Conservation (phyloP, 2,329 filamentous ascomycete species). For the Claviceps sp. region DNA sequence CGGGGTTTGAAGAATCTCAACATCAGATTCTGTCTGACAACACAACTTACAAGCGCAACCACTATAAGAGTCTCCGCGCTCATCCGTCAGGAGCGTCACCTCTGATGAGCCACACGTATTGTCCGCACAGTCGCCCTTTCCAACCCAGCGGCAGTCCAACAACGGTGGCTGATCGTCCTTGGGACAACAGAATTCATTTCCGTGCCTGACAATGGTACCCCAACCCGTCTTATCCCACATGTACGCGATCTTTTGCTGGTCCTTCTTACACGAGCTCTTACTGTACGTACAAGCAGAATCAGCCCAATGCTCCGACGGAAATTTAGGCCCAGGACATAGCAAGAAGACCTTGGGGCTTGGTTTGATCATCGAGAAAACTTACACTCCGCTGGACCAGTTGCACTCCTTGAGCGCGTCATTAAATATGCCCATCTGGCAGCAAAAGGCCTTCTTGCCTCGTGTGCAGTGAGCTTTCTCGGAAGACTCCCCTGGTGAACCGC, state of each 20-base stretch:
- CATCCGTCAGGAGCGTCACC: background rate
- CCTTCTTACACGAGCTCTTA: background rate
- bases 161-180: background rate
- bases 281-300: background rate
- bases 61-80: background rate
- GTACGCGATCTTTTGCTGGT: background rate
- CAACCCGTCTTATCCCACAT: background rate
- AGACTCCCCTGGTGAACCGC: slow-evolving; percentile 1
- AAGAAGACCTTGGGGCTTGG: too few species aligned
- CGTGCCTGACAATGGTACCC: background rate
- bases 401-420: background rate
- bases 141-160: background rate
- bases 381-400: background rate
- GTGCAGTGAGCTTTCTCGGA: slow-evolving; percentile 2
- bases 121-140: background rate
- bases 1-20: too few species aligned
- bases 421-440: slow-evolving; percentile 1
- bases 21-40: background rate
- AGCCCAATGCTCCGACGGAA: background rate
- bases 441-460: slow-evolving; percentile 7
- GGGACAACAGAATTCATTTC: background rate
- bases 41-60: background rate
- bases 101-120: background rate
- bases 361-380: background rate
- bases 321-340: background rate